These are phyloP conservation scores for Crithidia bombi DNA, from an alignment of 208 protist genomes.

Conservation along the genomic window DNA sequence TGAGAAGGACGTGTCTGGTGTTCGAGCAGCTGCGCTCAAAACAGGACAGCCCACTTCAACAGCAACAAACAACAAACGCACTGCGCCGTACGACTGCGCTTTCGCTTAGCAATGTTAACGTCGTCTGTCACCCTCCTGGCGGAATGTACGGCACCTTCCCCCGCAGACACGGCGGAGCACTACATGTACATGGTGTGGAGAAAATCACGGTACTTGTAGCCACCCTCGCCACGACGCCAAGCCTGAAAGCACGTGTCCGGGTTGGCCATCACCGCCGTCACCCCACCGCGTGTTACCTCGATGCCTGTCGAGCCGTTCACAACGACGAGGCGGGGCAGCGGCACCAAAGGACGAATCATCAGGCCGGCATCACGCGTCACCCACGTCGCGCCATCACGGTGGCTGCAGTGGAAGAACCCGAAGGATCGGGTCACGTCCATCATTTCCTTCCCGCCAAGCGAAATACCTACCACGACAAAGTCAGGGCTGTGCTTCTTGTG, in stretches of 20 bases:
- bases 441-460: conserved; percentile 71
- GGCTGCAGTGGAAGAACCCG: conserved; percentile 83
- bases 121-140: too few relatives aligned
- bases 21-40: too few relatives aligned
- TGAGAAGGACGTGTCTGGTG: too few relatives aligned
- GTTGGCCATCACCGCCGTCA: conserved; percentile 65
- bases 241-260: conserved; percentile 71
- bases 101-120: too few relatives aligned
- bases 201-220: conserved; percentile 27
- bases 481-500: conserved; percentile 60
- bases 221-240: conserved; percentile 52
- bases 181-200: conserved; percentile 27
- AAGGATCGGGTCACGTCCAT: conserved; percentile 61
- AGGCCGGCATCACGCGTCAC: conserved; percentile 71
- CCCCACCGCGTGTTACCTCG: conserved; percentile 66
- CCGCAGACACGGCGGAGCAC: too few relatives aligned
- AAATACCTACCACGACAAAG: conserved; percentile 79
- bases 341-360: conserved; percentile 45
- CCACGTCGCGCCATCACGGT: conserved; percentile 77
- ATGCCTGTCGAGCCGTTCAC: conserved; percentile 68
- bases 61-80: too few relatives aligned
- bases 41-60: too few relatives aligned
- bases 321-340: conserved; percentile 69
- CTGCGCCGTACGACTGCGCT: too few relatives aligned
- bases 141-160: too few relatives aligned